A percentile compares a stretch with the other conserved stretches of the same genome.
These are phyloP conservation scores for Thielaviopsis euricoi DNA, from an alignment of 2,329 filamentous ascomycete species.

Conservation along the genomic window DNA sequence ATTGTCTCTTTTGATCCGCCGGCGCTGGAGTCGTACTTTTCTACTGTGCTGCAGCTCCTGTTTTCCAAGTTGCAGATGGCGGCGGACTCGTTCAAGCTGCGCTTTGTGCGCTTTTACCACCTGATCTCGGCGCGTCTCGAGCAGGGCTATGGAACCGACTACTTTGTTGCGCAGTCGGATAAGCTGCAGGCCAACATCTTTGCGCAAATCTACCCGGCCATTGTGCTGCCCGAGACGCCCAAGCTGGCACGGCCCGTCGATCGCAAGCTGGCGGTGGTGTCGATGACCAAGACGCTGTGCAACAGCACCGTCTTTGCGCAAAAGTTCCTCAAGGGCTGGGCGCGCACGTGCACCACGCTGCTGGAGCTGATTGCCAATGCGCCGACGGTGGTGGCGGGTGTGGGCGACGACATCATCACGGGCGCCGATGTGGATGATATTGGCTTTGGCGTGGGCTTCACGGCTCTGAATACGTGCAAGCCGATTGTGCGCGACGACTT, in stretches of 20 bases:
- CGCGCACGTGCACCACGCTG: slow-evolving; percentile 73
- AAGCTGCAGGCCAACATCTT: slow-evolving; percentile 67
- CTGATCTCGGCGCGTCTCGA: slow-evolving; percentile 66
- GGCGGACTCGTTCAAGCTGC: slow-evolving; percentile 65
- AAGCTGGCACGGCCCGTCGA: slow-evolving; percentile 77
- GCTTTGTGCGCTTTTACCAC: slow-evolving; percentile 91
- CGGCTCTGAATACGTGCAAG: slow-evolving; percentile 79
- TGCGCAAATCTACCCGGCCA: slow-evolving; percentile 65
- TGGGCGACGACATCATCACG: slow-evolving; percentile 58
- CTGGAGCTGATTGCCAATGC: slow-evolving; percentile 82
- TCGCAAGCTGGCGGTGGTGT: slow-evolving; percentile 84
- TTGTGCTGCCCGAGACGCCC: slow-evolving; percentile 79
- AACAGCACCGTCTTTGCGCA: slow-evolving; percentile 72
- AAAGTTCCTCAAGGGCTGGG: slow-evolving; percentile 79
- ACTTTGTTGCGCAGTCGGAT: slow-evolving; percentile 75
- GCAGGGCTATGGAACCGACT: slow-evolving; percentile 77
- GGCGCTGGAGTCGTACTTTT: slow-evolving; percentile 59
- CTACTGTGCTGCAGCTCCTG: slow-evolving; percentile 63
- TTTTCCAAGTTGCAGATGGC: slow-evolving; percentile 55
- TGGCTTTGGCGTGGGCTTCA: slow-evolving; percentile 88
- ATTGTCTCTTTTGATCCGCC: slow-evolving; percentile 53
- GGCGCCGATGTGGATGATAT: slow-evolving; percentile 92
- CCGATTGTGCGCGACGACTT: slow-evolving; percentile 61
- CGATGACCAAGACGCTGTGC: slow-evolving; percentile 79
- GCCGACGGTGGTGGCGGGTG: slow-evolving; percentile 46